Evolutionary conservation across 768 basidiomycete genomes (phyloP), one percentile per base, ranked within the genome.

Genomic region (Xerocomellus dryophilus): DNA sequence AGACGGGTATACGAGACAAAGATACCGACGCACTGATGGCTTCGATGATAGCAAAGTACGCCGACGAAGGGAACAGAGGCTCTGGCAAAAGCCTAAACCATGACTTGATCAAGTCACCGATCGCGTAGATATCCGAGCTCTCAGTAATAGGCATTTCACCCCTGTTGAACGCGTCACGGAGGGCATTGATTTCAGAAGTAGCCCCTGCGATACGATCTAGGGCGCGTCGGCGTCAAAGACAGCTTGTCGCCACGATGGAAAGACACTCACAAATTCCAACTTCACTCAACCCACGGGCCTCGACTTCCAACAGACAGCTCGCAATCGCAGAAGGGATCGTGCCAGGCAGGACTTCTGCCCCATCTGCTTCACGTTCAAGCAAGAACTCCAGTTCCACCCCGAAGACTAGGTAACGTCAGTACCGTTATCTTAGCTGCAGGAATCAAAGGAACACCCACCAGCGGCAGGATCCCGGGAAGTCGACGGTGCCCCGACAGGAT

Each of bases 1-100:
- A 66, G 47, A 31, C 21, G 10, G 3, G 32, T 23, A 45, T 8
- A 32, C 25, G 18, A 11, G 4, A 20, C 5, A 56, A 23, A 60
- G 17, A 36, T 50, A 42, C 36, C 7, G 12, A 45, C 84, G 58
- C 63, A 93, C 91, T 80, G 69, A 84, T 86, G 1, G 84, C 84
- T 39, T 81, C 79, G 62, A 93, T 85, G 41, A 89, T 77, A 4
- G 82, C 78, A 59, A 79, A 74, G 66, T 92, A 93, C 3, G 81
- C 80, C 7, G 78, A 69, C 17, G 85, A 70, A 25, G 90, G 88
- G 70, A 94, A 87, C 34, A 93, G 72, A 10, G 90, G 84, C 56
- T 89, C 88, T 11, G 92, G 91, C 15, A 94, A 75, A 12, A 87
- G 74, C 32, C 92, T 82, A 76, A 93, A 87, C 89, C 89, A 93